A percentile compares a stretch with the other conserved stretches of the same genome.
phyloP scores from a whole-genome alignment of 345 rosid genomes.

The Laguncularia racemosa region DNA sequence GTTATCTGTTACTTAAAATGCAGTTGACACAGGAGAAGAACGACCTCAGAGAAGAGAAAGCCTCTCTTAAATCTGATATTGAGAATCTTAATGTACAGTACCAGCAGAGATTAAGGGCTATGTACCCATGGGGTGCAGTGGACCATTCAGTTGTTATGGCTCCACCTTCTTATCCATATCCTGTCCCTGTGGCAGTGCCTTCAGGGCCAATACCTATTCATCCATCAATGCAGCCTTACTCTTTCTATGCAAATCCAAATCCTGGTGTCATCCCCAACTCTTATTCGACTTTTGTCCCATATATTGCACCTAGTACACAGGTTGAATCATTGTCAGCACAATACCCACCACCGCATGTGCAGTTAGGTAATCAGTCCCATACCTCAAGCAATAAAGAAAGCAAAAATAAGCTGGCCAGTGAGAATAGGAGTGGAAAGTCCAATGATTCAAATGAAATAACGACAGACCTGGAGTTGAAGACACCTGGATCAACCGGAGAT shows the following conservation, averaged over 20 bases:
- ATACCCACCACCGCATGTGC: constrained; percentile 32
- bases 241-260: constrained; percentile 66
- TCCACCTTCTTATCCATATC: constrained; percentile 59
- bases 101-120: constrained; percentile 67
- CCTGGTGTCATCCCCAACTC: constrained; percentile 59
- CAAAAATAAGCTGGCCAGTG: constrained; percentile 44
- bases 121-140: constrained; percentile 57
- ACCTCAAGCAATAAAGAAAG: constrained; percentile 39
- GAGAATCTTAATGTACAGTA: constrained; percentile 66
- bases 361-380: constrained; percentile 27
- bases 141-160: constrained; percentile 78
- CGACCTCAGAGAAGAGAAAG: constrained; percentile 84
- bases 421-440: constrained; percentile 45
- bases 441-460: constrained; percentile 59
- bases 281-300: constrained; percentile 63
- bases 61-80: constrained; percentile 60
- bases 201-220: constrained; percentile 78
- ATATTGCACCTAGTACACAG: constrained; percentile 35
- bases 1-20: constrained; percentile 2
- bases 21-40: constrained; percentile 86
- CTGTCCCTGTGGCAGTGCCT: constrained; percentile 72
- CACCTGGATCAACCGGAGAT: constrained; percentile 69
- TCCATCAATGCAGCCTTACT: constrained; percentile 67
- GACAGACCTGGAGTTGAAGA: constrained; percentile 82
- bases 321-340: constrained; percentile 54